phyloP scores from a whole-genome alignment of 169 alveolate species.

The Cryptosporidium sp. region DNA sequence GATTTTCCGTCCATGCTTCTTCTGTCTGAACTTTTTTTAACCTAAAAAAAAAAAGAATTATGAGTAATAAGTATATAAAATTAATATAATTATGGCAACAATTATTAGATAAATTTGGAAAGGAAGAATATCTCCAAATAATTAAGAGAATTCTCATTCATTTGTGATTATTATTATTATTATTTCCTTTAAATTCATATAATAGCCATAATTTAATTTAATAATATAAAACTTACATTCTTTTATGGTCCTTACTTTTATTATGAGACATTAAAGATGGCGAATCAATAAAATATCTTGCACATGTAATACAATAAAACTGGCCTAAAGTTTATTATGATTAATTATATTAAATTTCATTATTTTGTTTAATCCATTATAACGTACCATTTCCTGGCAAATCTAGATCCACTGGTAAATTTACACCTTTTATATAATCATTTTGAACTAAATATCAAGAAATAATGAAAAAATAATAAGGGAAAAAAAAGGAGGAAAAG shows the following conservation, averaged over 20 bases:
- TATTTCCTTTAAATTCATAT: neutral
- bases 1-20: constrained; percentile 74
- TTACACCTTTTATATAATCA: constrained; percentile 61
- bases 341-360: no score
- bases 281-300: constrained; percentile 51
- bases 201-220: neutral
- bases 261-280: constrained; percentile 61
- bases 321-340: constrained; percentile 21
- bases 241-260: constrained; percentile 55
- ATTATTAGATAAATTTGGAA: no score
- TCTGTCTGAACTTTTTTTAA: constrained; percentile 56
- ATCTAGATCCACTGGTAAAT: constrained; percentile 60
- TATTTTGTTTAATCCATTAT: neutral
- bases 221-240: constrained; percentile 42
- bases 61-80: neutral
- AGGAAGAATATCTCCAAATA: neutral
- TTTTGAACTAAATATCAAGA: constrained; percentile 16
- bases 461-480: neutral
- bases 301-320: constrained; percentile 68
- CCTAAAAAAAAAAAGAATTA: constrained; percentile 14
- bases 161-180: no score
- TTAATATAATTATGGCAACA: neutral
- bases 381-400: constrained; percentile 73
- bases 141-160: neutral
- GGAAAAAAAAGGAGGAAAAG: neutral